Percentiles rank a stretch among this genome's conserved stretches.
phyloP scores from a whole-genome alignment of 1,284 basidiomycete genomes.

The Cutaneotrichosporon sp. region DNA sequence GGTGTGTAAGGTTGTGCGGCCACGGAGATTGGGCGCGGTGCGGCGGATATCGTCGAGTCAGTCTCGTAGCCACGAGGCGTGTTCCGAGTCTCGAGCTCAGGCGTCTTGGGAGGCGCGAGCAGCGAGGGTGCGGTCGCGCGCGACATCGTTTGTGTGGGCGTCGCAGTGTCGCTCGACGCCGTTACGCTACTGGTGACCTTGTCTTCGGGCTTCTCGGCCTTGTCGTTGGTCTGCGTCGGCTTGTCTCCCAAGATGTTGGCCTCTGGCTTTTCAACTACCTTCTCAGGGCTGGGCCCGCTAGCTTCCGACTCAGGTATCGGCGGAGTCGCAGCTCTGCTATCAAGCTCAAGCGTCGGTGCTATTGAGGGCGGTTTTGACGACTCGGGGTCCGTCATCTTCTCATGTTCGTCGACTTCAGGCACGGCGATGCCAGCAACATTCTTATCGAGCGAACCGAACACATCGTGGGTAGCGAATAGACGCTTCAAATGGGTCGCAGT shows the following conservation, averaged over 20 bases:
- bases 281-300: not conserved
- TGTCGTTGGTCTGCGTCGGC: not conserved
- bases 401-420: conserved; percentile 73
- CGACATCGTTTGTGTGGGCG: conserved; percentile 22
- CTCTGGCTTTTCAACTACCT: not conserved
- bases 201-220: conserved; percentile 4
- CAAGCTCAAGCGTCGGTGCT: not conserved
- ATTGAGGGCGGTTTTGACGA: conserved; percentile 3
- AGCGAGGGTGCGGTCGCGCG: conserved; percentile 9
- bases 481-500: conserved; percentile 55
- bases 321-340: not conserved
- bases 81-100: conserved; percentile 44
- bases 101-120: conserved; percentile 24
- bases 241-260: not conserved
- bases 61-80: conserved; percentile 63
- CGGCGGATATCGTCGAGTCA: conserved; percentile 85
- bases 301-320: conserved; percentile 1
- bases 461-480: conserved; percentile 57
- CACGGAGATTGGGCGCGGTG: conserved; percentile 32
- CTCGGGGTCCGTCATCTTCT: conserved; percentile 23
- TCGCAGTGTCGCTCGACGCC: conserved; percentile 4
- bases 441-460: conserved; percentile 47
- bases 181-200: conserved; percentile 3
- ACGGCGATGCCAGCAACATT: conserved; percentile 59
- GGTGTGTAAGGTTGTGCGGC: conserved; percentile 4